phyloP scores from a whole-genome alignment of 192 early-diverging fungal genomes.

The Coemansia sp. region DNA sequence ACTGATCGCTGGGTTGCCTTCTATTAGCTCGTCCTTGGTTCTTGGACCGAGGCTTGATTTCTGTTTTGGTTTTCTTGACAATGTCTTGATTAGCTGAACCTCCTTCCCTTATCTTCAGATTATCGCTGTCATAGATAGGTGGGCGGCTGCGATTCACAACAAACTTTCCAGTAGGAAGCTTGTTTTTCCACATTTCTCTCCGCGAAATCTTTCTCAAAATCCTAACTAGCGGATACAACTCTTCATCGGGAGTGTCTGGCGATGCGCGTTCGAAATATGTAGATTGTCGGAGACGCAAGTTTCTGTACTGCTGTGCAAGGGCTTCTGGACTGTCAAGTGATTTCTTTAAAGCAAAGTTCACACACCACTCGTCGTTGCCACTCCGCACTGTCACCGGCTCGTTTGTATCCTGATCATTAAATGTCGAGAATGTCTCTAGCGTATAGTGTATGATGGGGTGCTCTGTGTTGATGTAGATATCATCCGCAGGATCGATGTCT shows the following conservation, averaged over 20 bases:
- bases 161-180: conserved; percentile 24
- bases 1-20: neutral
- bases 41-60: neutral
- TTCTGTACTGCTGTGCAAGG: conserved; percentile 11
- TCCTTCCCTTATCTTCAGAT: neutral
- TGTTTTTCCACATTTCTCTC: conserved; percentile 39
- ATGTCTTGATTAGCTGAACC: neutral
- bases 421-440: conserved; percentile 42
- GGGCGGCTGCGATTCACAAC: conserved; percentile 32
- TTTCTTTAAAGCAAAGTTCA: conserved; percentile 42
- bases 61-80: neutral
- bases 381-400: conserved; percentile 40
- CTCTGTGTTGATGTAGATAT: conserved; percentile 42
- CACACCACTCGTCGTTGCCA: conserved; percentile 32
- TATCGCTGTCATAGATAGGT: conserved; percentile 4
- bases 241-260: conserved; percentile 43
- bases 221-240: conserved; percentile 37
- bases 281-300: conserved; percentile 33
- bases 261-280: conserved; percentile 51
- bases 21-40: neutral
- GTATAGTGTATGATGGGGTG: conserved; percentile 42
- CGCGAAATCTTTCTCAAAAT: conserved; percentile 44
- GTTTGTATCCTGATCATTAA: conserved; percentile 36
- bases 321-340: conserved; percentile 10
- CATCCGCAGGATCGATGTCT: conserved; percentile 29